Evolutionary conservation across 495 filamentous ascomycete species (phyloP).

Genomic region (Cudoniella acicularis): DNA sequence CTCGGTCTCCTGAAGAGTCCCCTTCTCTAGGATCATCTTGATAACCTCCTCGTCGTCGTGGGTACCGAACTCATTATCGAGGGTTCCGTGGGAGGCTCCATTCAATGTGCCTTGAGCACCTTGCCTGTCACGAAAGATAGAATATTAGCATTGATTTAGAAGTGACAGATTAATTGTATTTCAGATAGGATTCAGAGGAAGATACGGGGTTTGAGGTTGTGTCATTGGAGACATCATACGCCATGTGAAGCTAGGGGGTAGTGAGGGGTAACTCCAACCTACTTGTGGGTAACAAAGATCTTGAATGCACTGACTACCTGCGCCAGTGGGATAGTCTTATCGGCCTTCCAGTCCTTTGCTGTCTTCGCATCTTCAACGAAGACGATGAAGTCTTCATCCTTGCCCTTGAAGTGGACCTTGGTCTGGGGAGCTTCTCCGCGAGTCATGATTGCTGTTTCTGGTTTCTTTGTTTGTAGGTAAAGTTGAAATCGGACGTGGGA

Average conservation of each 20-base stretch:
- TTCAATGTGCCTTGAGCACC: conserved; percentile 80
- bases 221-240: no score
- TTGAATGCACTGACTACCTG: conserved; percentile 88
- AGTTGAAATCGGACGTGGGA: not conserved
- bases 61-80: conserved; percentile 89
- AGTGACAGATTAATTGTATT: no score
- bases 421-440: conserved; percentile 68
- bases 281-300: conserved; percentile 90
- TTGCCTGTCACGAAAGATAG: conserved; percentile 57
- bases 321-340: conserved; percentile 72
- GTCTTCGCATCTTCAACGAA: conserved; percentile 72
- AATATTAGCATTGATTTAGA: not conserved
- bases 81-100: conserved; percentile 62
- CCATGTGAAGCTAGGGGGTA: not conserved
- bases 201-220: not conserved
- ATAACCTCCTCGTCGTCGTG: conserved; percentile 72
- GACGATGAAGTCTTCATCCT: conserved; percentile 84
- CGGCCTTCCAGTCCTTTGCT: conserved; percentile 77
- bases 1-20: conserved; percentile 60
- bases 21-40: conserved; percentile 72
- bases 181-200: no score
- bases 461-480: conserved; percentile 1
- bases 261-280: conserved; percentile 36
- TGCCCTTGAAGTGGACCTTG: conserved; percentile 92
- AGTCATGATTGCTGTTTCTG: conserved; percentile 54